phyloP scores from a whole-genome alignment of 1,284 basidiomycete genomes.

The Ganoderma boninense region DNA sequence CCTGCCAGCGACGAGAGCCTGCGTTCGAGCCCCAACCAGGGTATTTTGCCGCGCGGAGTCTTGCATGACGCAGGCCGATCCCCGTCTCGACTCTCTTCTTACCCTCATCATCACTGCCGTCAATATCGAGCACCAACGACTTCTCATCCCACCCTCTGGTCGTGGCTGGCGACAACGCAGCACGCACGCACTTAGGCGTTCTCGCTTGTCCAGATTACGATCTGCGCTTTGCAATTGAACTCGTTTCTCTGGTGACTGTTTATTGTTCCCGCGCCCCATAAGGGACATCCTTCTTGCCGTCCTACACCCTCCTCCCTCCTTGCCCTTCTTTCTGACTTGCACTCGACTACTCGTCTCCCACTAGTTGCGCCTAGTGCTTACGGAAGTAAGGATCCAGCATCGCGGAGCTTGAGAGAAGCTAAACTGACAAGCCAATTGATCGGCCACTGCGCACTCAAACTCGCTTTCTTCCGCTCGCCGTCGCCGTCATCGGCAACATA shows the following conservation, averaged over 20 bases:
- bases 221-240: background rate
- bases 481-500: background rate
- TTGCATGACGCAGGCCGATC: background rate
- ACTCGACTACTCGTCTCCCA: background rate
- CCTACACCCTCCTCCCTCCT: background rate
- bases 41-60: no score
- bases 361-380: background rate
- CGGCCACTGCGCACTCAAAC: background rate
- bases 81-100: no score
- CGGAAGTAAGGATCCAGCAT: no score
- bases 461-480: background rate
- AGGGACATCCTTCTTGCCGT: background rate
- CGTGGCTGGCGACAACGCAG: no score
- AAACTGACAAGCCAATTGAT: conserved; percentile 15
- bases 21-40: background rate
- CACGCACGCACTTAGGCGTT: no score
- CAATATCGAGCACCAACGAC: background rate
- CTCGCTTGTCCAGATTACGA: conserved; percentile 6
- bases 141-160: no score
- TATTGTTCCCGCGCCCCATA: background rate
- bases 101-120: background rate
- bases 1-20: background rate
- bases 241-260: background rate
- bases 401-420: conserved; percentile 8
- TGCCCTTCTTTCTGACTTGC: background rate